phyloP scores from a whole-genome alignment of 805 yeast genomes.

The Ogataea wickerhamii region DNA sequence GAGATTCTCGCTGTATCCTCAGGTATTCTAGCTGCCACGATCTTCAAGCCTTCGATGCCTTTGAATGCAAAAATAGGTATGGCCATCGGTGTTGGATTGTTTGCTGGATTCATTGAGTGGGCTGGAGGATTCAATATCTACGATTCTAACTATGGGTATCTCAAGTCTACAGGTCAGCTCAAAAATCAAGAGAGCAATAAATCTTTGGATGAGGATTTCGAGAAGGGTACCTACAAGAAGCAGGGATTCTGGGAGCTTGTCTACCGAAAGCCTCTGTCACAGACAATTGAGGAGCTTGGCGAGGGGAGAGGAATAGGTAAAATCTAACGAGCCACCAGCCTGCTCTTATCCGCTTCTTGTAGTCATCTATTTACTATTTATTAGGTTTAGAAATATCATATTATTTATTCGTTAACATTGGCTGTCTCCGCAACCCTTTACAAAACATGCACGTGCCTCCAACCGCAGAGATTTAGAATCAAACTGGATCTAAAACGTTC shows the following conservation, averaged over 20 bases:
- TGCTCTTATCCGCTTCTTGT: slow-evolving; percentile 1
- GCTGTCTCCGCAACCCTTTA: too few species aligned
- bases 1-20: slow-evolving; percentile 28
- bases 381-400: slow-evolving; percentile 10
- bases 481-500: too few species aligned
- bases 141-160: slow-evolving; percentile 42
- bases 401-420: slow-evolving; percentile 11
- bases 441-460: too few species aligned
- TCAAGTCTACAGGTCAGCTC: slow-evolving; percentile 36
- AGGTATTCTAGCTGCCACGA: slow-evolving; percentile 19
- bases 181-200: slow-evolving; percentile 37
- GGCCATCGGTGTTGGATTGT: slow-evolving; percentile 40
- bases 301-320: slow-evolving; percentile 56
- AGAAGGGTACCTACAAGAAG: slow-evolving; percentile 32
- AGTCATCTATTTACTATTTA: slow-evolving; percentile 3
- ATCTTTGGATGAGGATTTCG: slow-evolving; percentile 33
- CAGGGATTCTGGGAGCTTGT: slow-evolving; percentile 78
- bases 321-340: too few species aligned
- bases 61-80: slow-evolving; percentile 42
- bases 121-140: slow-evolving; percentile 47
- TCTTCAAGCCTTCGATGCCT: slow-evolving; percentile 26
- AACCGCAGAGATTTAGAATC: too few species aligned
- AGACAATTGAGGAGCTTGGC: slow-evolving; percentile 74
- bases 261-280: slow-evolving; percentile 77
- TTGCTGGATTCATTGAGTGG: slow-evolving; percentile 50